Percentiles rank a stretch among this genome's conserved stretches.
Evolutionary conservation across 2,329 filamentous ascomycete genomes (phyloP).

Genomic region (Sporothrix phasma): DNA sequence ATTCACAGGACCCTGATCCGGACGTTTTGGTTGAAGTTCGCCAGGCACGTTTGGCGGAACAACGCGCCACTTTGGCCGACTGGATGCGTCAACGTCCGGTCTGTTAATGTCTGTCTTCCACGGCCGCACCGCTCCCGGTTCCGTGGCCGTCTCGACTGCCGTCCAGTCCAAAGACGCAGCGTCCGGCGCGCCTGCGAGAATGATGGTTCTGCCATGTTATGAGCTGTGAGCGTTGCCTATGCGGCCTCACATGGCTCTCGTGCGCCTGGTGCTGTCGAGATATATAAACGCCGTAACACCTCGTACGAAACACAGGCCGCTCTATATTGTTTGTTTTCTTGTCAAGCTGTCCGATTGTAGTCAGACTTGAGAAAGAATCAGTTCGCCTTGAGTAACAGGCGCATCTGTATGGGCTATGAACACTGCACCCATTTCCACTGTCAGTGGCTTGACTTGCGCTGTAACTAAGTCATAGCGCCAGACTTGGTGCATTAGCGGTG

Average conservation of each 20-base stretch:
- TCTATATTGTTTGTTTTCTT: too few species aligned
- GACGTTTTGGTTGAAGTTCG: neutral
- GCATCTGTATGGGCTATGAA: too few species aligned
- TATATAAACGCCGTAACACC: too few species aligned
- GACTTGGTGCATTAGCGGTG: neutral
- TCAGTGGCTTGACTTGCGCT: too few species aligned
- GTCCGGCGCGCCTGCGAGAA: slow-evolving; percentile 48
- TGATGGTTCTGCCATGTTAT: slow-evolving; percentile 23
- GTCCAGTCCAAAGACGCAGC: slow-evolving; percentile 43
- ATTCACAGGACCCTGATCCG: too few species aligned
- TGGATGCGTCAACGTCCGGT: slow-evolving; percentile 30
- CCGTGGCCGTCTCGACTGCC: neutral
- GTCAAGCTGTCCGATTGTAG: too few species aligned
- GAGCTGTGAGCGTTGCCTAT: neutral
- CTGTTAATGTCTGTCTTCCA: slow-evolving; percentile 40
- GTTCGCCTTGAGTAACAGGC: too few species aligned
- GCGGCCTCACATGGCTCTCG: neutral
- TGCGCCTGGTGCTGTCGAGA: neutral
- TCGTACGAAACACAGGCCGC: too few species aligned
- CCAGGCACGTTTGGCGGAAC: neutral
- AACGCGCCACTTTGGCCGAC: neutral
- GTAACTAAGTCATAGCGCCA: neutral
- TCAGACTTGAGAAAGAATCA: too few species aligned
- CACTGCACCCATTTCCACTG: too few species aligned
- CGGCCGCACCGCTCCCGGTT: slow-evolving; percentile 26